phyloP scores from a whole-genome alignment of 768 basidiomycete species.

The Auricularia cornea region DNA sequence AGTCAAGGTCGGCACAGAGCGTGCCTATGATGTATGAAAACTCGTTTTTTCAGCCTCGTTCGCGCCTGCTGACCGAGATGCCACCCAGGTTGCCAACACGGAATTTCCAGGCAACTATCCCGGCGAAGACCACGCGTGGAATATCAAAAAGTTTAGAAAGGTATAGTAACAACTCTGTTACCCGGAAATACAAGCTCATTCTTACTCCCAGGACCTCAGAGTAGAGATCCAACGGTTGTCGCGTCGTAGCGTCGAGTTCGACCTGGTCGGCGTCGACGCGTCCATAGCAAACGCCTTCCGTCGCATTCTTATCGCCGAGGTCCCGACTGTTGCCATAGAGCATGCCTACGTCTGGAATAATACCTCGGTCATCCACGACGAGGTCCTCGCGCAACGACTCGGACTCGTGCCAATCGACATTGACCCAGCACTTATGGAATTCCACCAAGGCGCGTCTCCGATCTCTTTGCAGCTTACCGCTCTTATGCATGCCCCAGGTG shows the following conservation, averaged over 20 bases:
- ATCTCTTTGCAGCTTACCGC: background rate
- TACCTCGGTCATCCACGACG: constrained; percentile 88
- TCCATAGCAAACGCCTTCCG: constrained; percentile 93
- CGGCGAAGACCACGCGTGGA: constrained; percentile 80
- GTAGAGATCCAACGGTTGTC: constrained; percentile 75
- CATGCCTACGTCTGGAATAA: constrained; percentile 91
- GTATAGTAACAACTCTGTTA: constrained; percentile 35
- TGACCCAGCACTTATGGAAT: constrained; percentile 67
- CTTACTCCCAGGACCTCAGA: constrained; percentile 52
- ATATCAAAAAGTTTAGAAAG: constrained; percentile 62
- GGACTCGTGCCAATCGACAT: constrained; percentile 86
- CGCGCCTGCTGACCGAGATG: background rate
- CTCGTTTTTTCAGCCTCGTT: background rate
- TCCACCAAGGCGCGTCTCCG: constrained; percentile 5
- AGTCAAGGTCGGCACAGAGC: constrained; percentile 62
- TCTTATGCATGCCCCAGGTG: background rate
- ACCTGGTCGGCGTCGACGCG: constrained; percentile 91
- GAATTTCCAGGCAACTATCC: constrained; percentile 89
- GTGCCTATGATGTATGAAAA: constrained; percentile 37
- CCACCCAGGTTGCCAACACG: constrained; percentile 64
- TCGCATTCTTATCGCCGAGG: constrained; percentile 90
- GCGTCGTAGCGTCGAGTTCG: constrained; percentile 82
- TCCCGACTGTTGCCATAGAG: constrained; percentile 87
- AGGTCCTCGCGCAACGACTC: constrained; percentile 85
- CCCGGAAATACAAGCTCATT: constrained; percentile 16